These are phyloP conservation scores for Monilinia laxa DNA, from an alignment of 2,329 filamentous ascomycete species.

Conservation along the genomic window DNA sequence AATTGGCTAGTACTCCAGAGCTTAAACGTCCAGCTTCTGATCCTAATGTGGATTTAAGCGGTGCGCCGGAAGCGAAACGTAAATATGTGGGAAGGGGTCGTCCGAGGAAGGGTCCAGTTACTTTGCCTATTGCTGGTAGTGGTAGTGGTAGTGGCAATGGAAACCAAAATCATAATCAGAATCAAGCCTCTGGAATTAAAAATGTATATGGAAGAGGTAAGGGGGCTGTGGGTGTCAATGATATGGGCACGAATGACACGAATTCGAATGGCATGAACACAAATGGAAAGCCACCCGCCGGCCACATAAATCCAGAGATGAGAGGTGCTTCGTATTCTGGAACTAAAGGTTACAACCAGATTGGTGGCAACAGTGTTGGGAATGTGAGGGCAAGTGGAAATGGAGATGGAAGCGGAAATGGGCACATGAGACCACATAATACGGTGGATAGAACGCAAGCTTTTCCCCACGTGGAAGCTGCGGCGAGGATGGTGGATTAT, in stretches of 20 bases:
- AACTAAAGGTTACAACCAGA: no score
- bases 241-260: no score
- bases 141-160: background rate
- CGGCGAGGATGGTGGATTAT: constrained; percentile 13
- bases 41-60: background rate
- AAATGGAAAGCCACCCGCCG: no score
- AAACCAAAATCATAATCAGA: background rate
- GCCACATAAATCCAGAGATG: no score
- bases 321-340: no score
- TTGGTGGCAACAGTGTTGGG: no score
- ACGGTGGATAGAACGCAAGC: background rate
- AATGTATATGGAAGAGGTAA: background rate
- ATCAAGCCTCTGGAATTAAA: background rate
- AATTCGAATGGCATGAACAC: no score
- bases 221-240: no score
- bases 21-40: background rate
- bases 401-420: background rate
- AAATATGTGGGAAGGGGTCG: background rate
- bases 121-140: no score
- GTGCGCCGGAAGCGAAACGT: background rate
- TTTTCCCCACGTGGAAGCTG: background rate
- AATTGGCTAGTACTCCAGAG: background rate
- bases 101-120: background rate
- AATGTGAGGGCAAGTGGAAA: background rate
- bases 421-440: background rate